Base-by-base conservation (phyloP, 2,329 filamentous ascomycete species). In the Fusarium sororula region DNA sequence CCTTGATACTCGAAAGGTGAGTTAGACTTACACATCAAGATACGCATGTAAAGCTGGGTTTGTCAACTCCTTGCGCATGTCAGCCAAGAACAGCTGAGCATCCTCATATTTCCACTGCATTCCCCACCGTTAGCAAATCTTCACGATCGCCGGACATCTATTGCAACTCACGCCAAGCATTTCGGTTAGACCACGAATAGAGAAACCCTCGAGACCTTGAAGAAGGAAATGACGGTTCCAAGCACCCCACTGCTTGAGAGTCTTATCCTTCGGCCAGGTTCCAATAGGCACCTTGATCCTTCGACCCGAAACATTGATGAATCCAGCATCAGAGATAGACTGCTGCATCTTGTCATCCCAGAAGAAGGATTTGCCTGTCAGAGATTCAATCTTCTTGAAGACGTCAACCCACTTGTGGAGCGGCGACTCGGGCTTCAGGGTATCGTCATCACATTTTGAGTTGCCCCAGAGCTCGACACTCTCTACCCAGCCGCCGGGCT, bases 261-360 rank as follows among this genome's bases (percentile, higher is more conserved):
- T 64, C 35, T 72, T 73, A 41, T 82, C 81, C 59, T 76, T 78
- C 0, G 82, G 73, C 81, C 82, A 80, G 4, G 68, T 66, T 17
- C 78, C 78, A 37, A 76, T 68, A 0, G 74, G 75, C 1, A 76
- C 66, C 61, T 78, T 79, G 65, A 75, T 66, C 11, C 58, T 53
- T 13, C 65, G 61, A 30, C 75, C 73, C 3, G 58, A 54, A 15
- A 79, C 66, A 22, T 70, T 65, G 14, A 53, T 59, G 20, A 75
- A 78, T 20, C 75, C 78, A 4, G 74, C 78, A 8, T 75, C 68
- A 6, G 42, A 47, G 2, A 80, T 61, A 1, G 70, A 63, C 11
- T 72, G 66, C 12, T 20, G 66, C 50, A 37, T 58, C 38, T 73
- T 57, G 4, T 38, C 45, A 6, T 71, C 66, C 66, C 70, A 74